Evolutionary conservation across 169 alveolate species (phyloP).

Genomic region (Eimeria acervulina): DNA sequence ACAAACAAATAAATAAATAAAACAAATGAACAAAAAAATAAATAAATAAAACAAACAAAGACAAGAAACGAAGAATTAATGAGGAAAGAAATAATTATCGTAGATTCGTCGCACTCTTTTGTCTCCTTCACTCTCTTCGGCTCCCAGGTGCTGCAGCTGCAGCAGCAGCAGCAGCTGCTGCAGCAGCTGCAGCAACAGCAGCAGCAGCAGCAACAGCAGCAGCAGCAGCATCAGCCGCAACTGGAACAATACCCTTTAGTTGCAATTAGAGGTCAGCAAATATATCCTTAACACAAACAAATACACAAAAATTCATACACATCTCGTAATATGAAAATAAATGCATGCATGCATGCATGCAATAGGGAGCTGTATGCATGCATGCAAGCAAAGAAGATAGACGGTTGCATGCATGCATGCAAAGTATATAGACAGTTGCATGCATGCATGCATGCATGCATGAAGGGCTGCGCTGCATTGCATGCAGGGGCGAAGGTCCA

Average conservation of each 20-base stretch:
- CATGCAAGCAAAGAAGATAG: too few relatives aligned
- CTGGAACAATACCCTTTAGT: constrained; percentile 26
- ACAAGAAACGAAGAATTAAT: constrained; percentile 19
- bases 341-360: neutral
- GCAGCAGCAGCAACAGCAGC: too few relatives aligned
- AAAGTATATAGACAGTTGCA: too few relatives aligned
- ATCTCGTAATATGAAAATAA: too few relatives aligned
- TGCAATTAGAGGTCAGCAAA: constrained; percentile 60
- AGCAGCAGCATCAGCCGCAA: too few relatives aligned
- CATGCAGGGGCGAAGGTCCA: constrained; percentile 8
- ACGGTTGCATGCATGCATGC: too few relatives aligned
- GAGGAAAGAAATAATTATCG: constrained; percentile 60
- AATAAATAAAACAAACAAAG: neutral
- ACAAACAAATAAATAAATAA: too few relatives aligned
- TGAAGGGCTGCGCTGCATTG: neutral
- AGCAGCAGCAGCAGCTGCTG: too few relatives aligned
- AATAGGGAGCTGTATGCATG: too few relatives aligned
- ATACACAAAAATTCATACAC: too few relatives aligned
- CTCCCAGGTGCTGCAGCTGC: constrained; percentile 36
- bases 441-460: neutral
- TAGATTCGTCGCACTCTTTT: constrained; percentile 34
- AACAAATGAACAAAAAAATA: neutral
- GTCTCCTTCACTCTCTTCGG: constrained; percentile 64
- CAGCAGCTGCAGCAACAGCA: too few relatives aligned
- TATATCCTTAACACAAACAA: too few relatives aligned